Percentiles rank a stretch among this genome's conserved stretches.
These are phyloP conservation scores for Penicillium salamii DNA, from an alignment of 495 filamentous ascomycete species.

Conservation along the genomic window DNA sequence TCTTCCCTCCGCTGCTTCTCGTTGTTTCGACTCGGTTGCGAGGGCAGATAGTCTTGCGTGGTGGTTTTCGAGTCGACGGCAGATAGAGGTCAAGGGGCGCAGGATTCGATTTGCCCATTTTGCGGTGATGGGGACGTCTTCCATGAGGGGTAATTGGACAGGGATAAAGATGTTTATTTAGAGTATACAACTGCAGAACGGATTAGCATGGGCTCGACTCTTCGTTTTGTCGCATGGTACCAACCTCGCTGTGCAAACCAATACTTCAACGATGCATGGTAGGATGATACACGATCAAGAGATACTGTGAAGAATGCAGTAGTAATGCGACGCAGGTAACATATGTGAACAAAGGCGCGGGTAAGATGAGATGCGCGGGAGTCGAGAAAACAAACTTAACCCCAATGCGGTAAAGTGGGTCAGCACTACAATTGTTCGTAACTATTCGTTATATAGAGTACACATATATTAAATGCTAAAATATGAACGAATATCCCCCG, in stretches of 20 bases:
- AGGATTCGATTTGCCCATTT: conserved; percentile 50
- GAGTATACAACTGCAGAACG: conserved; percentile 6
- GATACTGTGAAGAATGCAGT: conserved; percentile 1
- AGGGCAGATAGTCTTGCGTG: conserved; percentile 36
- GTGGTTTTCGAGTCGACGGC: conserved; percentile 45
- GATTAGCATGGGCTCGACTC: conserved; percentile 1
- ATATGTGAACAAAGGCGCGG: conserved; percentile 7
- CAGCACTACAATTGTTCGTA: too few species aligned
- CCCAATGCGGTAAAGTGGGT: conserved; percentile 20
- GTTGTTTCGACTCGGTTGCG: conserved; percentile 24
- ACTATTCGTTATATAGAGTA: too few species aligned
- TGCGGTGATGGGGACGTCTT: conserved; percentile 41
- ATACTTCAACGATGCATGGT: conserved; percentile 15
- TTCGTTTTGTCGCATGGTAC: conserved; percentile 2
- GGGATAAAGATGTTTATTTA: conserved; percentile 4
- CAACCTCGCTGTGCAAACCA: conserved; percentile 1
- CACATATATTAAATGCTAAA: too few species aligned
- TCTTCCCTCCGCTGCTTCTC: conserved; percentile 9
- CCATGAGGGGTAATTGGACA: conserved; percentile 29
- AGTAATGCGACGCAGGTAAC: conserved; percentile 4
- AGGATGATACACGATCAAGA: conserved; percentile 5
- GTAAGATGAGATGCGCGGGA: conserved; percentile 4
- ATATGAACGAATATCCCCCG: too few species aligned
- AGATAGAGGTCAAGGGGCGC: conserved; percentile 45
- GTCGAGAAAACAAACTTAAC: conserved; percentile 30